phyloP scores from a whole-genome alignment of 2,329 filamentous ascomycete genomes.

The Cordyceps farinosa region DNA sequence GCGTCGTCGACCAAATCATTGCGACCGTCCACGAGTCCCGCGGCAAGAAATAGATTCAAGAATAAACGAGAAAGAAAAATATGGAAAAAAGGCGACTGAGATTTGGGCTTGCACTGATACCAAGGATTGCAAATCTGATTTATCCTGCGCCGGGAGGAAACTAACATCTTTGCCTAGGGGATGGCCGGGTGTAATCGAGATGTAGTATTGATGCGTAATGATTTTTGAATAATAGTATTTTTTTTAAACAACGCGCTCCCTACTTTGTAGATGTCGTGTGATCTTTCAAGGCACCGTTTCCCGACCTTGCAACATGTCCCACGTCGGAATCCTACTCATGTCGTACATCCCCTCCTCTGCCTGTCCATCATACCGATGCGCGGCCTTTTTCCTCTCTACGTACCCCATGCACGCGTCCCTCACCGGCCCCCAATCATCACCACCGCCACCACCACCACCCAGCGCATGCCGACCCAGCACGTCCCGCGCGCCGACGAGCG shows the following conservation, averaged over 20 bases:
- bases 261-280: no score
- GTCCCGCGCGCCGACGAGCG: no score
- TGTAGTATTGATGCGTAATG: slow-evolving; percentile 2
- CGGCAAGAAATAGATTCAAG: slow-evolving; percentile 42
- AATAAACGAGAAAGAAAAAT: background rate
- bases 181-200: background rate
- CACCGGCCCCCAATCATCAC: no score
- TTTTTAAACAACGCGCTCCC: background rate
- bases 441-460: no score
- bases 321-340: background rate
- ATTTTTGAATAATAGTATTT: background rate
- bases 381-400: background rate
- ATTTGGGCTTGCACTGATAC: slow-evolving; percentile 3
- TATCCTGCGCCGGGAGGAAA: background rate
- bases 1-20: slow-evolving; percentile 83
- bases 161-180: background rate
- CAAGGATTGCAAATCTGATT: slow-evolving; percentile 9
- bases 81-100: background rate
- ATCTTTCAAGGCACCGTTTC: background rate
- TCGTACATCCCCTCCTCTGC: background rate
- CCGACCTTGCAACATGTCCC: background rate
- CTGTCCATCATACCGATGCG: background rate
- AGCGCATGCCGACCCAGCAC: no score
- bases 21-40: slow-evolving; percentile 64
- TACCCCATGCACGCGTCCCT: background rate